Conservation (phyloP, 2,329 filamentous ascomycete genomes). For the Exophiala dermatitidis region DNA sequence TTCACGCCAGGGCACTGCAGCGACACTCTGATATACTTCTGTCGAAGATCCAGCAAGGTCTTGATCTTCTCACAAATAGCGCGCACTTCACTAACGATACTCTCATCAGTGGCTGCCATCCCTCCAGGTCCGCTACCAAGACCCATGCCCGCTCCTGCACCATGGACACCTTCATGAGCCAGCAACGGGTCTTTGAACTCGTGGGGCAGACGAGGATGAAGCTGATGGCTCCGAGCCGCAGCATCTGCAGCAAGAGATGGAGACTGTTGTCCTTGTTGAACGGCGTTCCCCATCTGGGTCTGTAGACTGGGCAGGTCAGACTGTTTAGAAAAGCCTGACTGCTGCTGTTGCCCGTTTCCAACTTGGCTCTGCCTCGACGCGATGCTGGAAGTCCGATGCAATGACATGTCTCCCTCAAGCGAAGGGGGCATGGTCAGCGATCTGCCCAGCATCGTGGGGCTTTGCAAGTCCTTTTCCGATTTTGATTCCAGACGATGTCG, state of each 20-base stretch:
- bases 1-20: slow-evolving; percentile 77
- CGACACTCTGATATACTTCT: slow-evolving; percentile 82
- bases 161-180: slow-evolving; percentile 50
- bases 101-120: slow-evolving; percentile 64
- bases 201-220: slow-evolving; percentile 48
- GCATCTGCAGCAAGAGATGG: slow-evolving; percentile 41
- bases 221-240: slow-evolving; percentile 43
- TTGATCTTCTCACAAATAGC: slow-evolving; percentile 87
- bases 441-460: slow-evolving; percentile 33
- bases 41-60: slow-evolving; percentile 75
- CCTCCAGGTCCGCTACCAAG: slow-evolving; percentile 56
- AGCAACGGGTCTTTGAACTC: slow-evolving; percentile 49
- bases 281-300: slow-evolving; percentile 11
- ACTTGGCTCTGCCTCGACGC: slow-evolving; percentile 26
- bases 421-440: slow-evolving; percentile 25
- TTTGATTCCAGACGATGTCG: slow-evolving; percentile 60
- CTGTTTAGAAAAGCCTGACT: slow-evolving; percentile 15
- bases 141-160: slow-evolving; percentile 53
- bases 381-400: slow-evolving; percentile 27
- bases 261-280: slow-evolving; percentile 8
- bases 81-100: slow-evolving; percentile 74
- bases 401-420: slow-evolving; percentile 15
- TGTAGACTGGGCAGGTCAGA: slow-evolving; percentile 20
- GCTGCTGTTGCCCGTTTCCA: slow-evolving; percentile 5
- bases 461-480: slow-evolving; percentile 31